These are phyloP conservation scores for Fusarium stilboides DNA, from an alignment of 2,329 filamentous ascomycete species.

Conservation along the genomic window DNA sequence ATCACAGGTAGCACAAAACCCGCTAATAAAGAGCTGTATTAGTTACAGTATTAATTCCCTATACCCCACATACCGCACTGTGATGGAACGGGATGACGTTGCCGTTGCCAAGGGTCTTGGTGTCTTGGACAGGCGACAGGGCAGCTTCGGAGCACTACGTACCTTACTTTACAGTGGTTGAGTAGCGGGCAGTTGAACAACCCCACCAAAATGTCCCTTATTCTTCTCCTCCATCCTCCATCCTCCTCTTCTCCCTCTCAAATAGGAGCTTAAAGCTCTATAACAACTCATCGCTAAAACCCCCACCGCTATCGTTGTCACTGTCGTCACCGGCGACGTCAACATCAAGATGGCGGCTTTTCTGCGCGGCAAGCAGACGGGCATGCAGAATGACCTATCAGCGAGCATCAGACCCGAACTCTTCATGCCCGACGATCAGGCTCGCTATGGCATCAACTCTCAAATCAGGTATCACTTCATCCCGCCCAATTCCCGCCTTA, in stretches of 20 bases:
- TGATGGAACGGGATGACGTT: constrained; percentile 34
- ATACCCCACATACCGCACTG: constrained; percentile 1
- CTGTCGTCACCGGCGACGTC: constrained; percentile 19
- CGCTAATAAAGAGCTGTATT: too few relatives aligned
- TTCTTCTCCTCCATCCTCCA: constrained; percentile 30
- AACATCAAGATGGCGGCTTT: constrained; percentile 81
- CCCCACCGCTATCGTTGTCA: background rate
- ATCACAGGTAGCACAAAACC: background rate
- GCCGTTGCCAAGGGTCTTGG: constrained; percentile 38
- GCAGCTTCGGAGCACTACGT: constrained; percentile 31
- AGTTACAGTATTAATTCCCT: constrained; percentile 1
- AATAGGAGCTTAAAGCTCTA: constrained; percentile 32
- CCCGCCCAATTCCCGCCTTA: constrained; percentile 17
- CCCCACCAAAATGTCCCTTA: constrained; percentile 42
- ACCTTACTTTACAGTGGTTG: background rate
- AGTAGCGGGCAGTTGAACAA: constrained; percentile 14
- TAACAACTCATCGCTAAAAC: constrained; percentile 21
- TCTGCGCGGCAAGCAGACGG: constrained; percentile 91
- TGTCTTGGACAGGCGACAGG: constrained; percentile 19
- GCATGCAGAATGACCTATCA: constrained; percentile 92
- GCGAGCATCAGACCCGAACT: constrained; percentile 82
- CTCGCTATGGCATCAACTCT: constrained; percentile 86
- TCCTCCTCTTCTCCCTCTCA: constrained; percentile 1
- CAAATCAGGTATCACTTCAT: constrained; percentile 69
- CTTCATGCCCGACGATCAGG: constrained; percentile 87